phyloP scores from a whole-genome alignment of 768 basidiomycete genomes.

The Russula emetica region DNA sequence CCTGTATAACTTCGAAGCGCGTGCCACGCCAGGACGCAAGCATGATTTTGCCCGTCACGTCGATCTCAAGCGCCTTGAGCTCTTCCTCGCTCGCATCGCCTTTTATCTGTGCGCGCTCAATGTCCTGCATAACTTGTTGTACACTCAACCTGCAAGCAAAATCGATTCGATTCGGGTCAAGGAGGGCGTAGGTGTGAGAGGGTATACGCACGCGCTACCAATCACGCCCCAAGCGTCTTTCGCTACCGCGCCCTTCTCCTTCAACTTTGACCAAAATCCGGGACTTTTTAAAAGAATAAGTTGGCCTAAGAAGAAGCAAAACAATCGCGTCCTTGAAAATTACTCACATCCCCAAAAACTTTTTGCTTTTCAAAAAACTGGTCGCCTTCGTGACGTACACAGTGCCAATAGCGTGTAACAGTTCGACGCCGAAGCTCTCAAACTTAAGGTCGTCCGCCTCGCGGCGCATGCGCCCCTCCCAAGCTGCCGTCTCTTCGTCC shows the following conservation, averaged over 20 bases:
- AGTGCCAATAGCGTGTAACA: slow-evolving; percentile 84
- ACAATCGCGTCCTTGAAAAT: background rate
- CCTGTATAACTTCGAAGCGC: slow-evolving; percentile 88
- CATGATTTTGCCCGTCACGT: slow-evolving; percentile 92
- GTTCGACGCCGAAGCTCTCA: slow-evolving; percentile 97
- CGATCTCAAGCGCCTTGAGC: slow-evolving; percentile 80
- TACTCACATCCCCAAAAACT: slow-evolving; percentile 83
- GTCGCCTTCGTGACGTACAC: slow-evolving; percentile 93
- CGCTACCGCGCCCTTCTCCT: slow-evolving; percentile 88
- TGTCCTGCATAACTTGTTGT: slow-evolving; percentile 78
- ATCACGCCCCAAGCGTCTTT: slow-evolving; percentile 98
- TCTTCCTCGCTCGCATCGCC: slow-evolving; percentile 88
- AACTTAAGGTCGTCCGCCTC: slow-evolving; percentile 96
- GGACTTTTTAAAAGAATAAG: slow-evolving; percentile 37
- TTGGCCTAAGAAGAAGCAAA: slow-evolving; percentile 36
- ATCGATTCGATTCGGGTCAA: background rate
- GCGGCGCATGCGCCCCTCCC: slow-evolving; percentile 66
- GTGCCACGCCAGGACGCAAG: slow-evolving; percentile 98
- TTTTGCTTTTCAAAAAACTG: slow-evolving; percentile 85
- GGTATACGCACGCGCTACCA: slow-evolving; percentile 76
- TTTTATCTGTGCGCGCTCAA: slow-evolving; percentile 84
- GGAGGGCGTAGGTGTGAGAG: background rate
- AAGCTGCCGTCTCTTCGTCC: slow-evolving; percentile 78
- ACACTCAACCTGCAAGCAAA: slow-evolving; percentile 54
- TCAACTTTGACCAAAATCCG: slow-evolving; percentile 89